These are phyloP conservation scores for Ophiobolus disseminans DNA, from an alignment of 2,329 filamentous ascomycete genomes.

Conservation along the genomic window DNA sequence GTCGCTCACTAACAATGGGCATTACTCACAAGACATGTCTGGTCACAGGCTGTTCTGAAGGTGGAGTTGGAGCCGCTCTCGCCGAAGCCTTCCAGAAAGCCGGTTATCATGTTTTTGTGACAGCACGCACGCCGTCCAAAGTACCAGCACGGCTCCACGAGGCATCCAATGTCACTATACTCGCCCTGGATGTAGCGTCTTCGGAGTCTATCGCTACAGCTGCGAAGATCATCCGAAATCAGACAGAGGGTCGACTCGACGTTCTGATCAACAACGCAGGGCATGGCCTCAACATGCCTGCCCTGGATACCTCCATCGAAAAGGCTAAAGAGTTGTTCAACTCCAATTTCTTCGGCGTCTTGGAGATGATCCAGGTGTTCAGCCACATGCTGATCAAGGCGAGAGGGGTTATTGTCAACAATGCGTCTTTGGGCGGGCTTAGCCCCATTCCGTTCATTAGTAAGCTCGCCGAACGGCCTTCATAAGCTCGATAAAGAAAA, in stretches of 20 bases:
- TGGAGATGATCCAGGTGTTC: slow-evolving; percentile 51
- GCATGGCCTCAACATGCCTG: slow-evolving; percentile 40
- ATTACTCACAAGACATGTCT: slow-evolving; percentile 5
- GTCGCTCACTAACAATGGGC: neutral
- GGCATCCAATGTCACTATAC: slow-evolving; percentile 26
- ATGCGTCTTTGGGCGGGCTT: slow-evolving; percentile 6
- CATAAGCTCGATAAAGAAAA: neutral
- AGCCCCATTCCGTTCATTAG: neutral
- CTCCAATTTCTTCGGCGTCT: slow-evolving; percentile 51
- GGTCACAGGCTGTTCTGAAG: slow-evolving; percentile 40
- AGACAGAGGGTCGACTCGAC: slow-evolving; percentile 20
- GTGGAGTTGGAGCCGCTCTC: slow-evolving; percentile 52
- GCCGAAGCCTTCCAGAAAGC: slow-evolving; percentile 46
- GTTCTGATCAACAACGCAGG: slow-evolving; percentile 55
- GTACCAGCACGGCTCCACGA: slow-evolving; percentile 12
- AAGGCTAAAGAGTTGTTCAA: slow-evolving; percentile 21
- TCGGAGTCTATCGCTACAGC: slow-evolving; percentile 10
- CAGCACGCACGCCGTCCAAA: slow-evolving; percentile 48
- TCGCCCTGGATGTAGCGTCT: slow-evolving; percentile 17
- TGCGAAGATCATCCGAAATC: slow-evolving; percentile 1
- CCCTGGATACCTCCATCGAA: slow-evolving; percentile 32
- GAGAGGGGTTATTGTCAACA: slow-evolving; percentile 19
- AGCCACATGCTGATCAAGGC: slow-evolving; percentile 21
- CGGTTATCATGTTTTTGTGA: slow-evolving; percentile 53
- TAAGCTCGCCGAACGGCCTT: neutral